Evolutionary conservation across 768 basidiomycete species (phyloP), one percentile per base, ranked within the genome.

Genomic region (Lactarius psammicola): DNA sequence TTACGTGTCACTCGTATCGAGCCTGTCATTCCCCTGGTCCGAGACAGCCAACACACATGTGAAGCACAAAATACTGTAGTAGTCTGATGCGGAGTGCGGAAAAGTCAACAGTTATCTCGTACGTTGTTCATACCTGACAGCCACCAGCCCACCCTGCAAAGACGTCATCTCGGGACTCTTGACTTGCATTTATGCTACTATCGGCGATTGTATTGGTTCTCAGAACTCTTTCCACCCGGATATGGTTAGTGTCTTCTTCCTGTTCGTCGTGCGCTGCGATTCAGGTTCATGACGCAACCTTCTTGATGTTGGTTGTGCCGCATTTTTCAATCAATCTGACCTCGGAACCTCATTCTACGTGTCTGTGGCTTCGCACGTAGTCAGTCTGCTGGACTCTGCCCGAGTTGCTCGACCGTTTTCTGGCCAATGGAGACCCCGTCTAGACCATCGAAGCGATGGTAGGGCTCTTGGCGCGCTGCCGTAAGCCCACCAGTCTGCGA

Each of bases 141-240:
- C 77, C 79, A 20, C 81, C 81, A 11, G 74, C 84, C 65, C 67
- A 72, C 57, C 79, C 84, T 33, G 76, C 77, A 2, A 79, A 79
- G 5, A 75, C 84, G 51, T 72, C 75, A 23, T 78, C 74, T 1
- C 58, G 74, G 3, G 78, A 79, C 18, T 33, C 28, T 17, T 30
- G 53, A 18, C 28, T 28, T 54, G 28, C 26, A 54, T 49, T 49
- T 6, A 23, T 10, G 46, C 46, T 13, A 23, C 7, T 54, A 30
- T 54, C 51, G 51, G 51, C 26, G 30, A 46, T 70, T 80, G 80
- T 56, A 87, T 89, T 56, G 69, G 75, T 0, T 73, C 76, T 59
- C 86, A 89, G 69, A 85, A 87, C 70, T 81, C 85, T 62, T 83
- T 82, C 67, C 83, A 84, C 69, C 79, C 86, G 2, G 82, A 84